Evolutionary conservation across 164 flowering plant species (phyloP).

Genomic region (Piper longum): DNA sequence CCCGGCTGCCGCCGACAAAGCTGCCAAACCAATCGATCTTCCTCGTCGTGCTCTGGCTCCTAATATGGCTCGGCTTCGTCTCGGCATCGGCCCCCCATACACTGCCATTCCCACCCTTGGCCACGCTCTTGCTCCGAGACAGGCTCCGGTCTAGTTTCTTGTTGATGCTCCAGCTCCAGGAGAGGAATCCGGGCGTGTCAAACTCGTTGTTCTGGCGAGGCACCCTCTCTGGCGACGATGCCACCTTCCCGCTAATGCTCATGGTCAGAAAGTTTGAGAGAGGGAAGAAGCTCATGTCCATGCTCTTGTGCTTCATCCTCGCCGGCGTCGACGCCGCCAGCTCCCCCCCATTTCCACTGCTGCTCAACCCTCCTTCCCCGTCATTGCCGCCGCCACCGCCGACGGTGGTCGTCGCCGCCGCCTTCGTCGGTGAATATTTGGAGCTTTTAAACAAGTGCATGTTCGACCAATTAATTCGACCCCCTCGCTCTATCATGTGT

Average conservation of each 20-base stretch:
- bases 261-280: background rate
- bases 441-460: background rate
- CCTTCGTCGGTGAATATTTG: background rate
- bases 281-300: background rate
- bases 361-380: background rate
- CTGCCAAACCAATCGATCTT: background rate
- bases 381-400: background rate
- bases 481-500: no score
- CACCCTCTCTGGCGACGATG: background rate
- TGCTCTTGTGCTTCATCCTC: conserved; percentile 1
- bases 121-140: background rate
- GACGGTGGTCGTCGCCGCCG: background rate
- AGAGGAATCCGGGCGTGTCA: background rate
- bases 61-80: background rate
- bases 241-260: conserved; percentile 1
- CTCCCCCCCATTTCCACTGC: background rate
- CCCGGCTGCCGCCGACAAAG: background rate
- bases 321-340: background rate
- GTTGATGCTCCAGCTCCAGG: background rate
- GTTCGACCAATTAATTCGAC: background rate
- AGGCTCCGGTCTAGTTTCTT: background rate
- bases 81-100: background rate
- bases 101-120: background rate
- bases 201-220: conserved; percentile 1
- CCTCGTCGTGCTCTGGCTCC: conserved; percentile 1